These are phyloP conservation scores for Didymella arachidicola DNA, from an alignment of 2,329 filamentous ascomycete species.

Conservation along the genomic window DNA sequence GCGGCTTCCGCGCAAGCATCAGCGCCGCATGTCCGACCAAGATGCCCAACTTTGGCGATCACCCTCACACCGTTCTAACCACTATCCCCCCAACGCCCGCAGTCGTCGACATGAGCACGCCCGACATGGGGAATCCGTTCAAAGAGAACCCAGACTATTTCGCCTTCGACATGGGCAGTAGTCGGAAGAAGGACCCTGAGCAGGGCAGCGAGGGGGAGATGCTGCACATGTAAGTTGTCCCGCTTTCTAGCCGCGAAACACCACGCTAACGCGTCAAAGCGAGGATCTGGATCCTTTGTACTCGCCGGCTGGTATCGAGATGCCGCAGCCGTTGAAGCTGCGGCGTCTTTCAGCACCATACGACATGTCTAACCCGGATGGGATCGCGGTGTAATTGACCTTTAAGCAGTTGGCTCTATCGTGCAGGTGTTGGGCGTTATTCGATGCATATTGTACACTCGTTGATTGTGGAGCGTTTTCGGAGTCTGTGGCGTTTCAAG, in stretches of 20 bases:
- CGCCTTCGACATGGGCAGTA: constrained; percentile 35
- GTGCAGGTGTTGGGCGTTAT: neutral
- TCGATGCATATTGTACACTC: neutral
- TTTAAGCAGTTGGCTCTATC: neutral
- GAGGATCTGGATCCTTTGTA: constrained; percentile 44
- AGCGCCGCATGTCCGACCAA: constrained; percentile 51
- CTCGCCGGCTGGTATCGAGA: constrained; percentile 30
- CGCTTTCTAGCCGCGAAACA: neutral
- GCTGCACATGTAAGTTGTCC: constrained; percentile 41
- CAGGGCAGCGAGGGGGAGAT: constrained; percentile 25
- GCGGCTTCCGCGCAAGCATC: constrained; percentile 39
- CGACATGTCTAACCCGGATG: constrained; percentile 22
- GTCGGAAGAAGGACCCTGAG: constrained; percentile 21
- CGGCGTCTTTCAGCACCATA: constrained; percentile 35
- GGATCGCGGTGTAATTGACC: constrained; percentile 12
- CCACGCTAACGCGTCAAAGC: constrained; percentile 21
- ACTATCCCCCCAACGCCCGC: constrained; percentile 54
- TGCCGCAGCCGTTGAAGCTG: constrained; percentile 33
- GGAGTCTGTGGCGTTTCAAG: neutral
- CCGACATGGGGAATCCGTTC: constrained; percentile 47
- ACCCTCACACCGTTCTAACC: constrained; percentile 44
- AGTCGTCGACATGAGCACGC: constrained; percentile 25
- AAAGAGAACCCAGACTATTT: constrained; percentile 45
- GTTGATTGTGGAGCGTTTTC: neutral
- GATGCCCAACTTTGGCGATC: constrained; percentile 45